Conservation (phyloP, 345 rosid species). For the Lepidium sativum region DNA sequence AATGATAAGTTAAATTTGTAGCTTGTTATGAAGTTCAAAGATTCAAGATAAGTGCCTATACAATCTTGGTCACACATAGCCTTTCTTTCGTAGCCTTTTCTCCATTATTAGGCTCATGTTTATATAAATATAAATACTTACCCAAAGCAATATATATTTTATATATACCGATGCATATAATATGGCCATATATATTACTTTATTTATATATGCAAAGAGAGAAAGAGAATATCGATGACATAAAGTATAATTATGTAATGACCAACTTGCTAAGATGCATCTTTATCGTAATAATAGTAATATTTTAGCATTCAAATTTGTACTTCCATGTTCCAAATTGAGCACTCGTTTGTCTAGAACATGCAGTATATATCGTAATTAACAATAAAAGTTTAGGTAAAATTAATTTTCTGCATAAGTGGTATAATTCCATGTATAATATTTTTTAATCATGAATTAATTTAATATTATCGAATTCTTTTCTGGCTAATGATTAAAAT, state of each 20-base stretch:
- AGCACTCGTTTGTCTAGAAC: constrained; percentile 28
- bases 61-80: constrained; percentile 25
- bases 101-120: constrained; percentile 12
- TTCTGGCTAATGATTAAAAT: no score
- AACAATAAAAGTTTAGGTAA: background rate
- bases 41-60: constrained; percentile 27
- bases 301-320: constrained; percentile 18
- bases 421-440: background rate
- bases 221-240: constrained; percentile 22
- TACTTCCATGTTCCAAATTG: constrained; percentile 28
- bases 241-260: constrained; percentile 25
- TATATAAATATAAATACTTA: background rate
- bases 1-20: constrained; percentile 1
- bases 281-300: constrained; percentile 17
- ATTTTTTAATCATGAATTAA: background rate
- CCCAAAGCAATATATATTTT: background rate
- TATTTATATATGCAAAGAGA: constrained; percentile 15
- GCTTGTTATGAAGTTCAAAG: constrained; percentile 11
- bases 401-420: background rate
- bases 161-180: background rate
- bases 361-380: constrained; percentile 11
- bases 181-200: background rate
- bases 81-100: constrained; percentile 30
- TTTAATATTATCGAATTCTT: no score
- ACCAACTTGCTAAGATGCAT: constrained; percentile 26